A percentile compares a stretch with the other conserved stretches of the same genome.
Conservation (phyloP, 2,329 filamentous ascomycete species). For the Beauveria brongniartii region DNA sequence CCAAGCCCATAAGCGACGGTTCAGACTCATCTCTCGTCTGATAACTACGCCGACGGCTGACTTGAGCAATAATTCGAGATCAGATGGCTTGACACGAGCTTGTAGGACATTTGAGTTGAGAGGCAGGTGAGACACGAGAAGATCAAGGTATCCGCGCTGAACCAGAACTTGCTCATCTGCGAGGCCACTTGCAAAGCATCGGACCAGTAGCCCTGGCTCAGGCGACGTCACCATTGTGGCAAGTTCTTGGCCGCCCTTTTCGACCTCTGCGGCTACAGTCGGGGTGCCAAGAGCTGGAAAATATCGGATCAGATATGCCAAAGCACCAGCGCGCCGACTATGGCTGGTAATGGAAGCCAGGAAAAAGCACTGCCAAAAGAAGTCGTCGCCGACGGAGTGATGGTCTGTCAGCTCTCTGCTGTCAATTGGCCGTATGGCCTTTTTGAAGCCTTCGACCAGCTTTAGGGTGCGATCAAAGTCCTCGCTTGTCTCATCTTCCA, state of each 20-base stretch:
- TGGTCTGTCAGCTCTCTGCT: slow-evolving; percentile 42
- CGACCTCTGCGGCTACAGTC: slow-evolving; percentile 11
- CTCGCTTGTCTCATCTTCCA: slow-evolving; percentile 95
- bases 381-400: slow-evolving; percentile 63
- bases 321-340: slow-evolving; percentile 72
- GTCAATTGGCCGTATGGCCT: slow-evolving; percentile 49
- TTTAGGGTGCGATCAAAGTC: slow-evolving; percentile 86
- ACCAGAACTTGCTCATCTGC: slow-evolving; percentile 82
- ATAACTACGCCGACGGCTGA: slow-evolving; percentile 83
- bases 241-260: slow-evolving; percentile 34
- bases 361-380: slow-evolving; percentile 98
- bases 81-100: slow-evolving; percentile 59
- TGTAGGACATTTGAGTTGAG: slow-evolving; percentile 77
- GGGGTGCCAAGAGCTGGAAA: slow-evolving; percentile 46
- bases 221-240: slow-evolving; percentile 69
- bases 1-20: slow-evolving; percentile 93
- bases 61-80: slow-evolving; percentile 72
- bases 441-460: slow-evolving; percentile 70
- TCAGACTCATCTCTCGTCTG: slow-evolving; percentile 92
- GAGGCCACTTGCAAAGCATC: slow-evolving; percentile 87
- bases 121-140: slow-evolving; percentile 84
- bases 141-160: slow-evolving; percentile 86
- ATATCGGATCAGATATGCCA: slow-evolving; percentile 75
- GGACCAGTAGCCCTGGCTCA: slow-evolving; percentile 81
- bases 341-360: slow-evolving; percentile 85